phyloP scores from a whole-genome alignment of 257 asterid genomes.

The Buddleja alternifolia region DNA sequence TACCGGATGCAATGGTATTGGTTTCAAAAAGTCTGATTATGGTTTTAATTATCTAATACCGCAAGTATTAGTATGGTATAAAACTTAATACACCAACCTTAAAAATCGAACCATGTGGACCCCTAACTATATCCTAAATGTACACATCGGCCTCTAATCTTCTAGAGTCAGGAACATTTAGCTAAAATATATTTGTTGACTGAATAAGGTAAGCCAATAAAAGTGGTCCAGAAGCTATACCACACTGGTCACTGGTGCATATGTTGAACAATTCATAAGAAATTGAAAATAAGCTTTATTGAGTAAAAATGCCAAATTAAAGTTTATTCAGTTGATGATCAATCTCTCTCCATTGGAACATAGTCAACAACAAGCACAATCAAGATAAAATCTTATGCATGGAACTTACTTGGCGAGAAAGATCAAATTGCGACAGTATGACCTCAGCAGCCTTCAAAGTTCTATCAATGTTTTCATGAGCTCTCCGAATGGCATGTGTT shows the following conservation, averaged over 20 bases:
- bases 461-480: slow-evolving; percentile 94
- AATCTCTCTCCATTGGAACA: neutral
- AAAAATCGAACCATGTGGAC: no score
- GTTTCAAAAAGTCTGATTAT: no score
- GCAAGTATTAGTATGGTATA: no score
- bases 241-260: neutral
- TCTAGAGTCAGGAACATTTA: neutral
- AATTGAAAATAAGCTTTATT: neutral
- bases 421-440: slow-evolving; percentile 87
- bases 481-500: slow-evolving; percentile 93
- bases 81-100: no score
- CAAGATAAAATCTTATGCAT: slow-evolving; percentile 5
- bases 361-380: slow-evolving; percentile 1
- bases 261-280: neutral
- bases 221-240: neutral
- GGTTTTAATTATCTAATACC: no score
- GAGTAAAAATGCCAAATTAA: neutral
- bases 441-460: slow-evolving; percentile 95
- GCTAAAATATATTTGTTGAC: neutral
- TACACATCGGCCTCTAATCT: neutral
- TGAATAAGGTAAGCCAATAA: neutral
- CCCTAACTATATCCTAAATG: neutral
- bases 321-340: neutral
- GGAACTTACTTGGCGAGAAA: slow-evolving; percentile 80
- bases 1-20: no score